Evolutionary conservation across 108 stramenopile species (phyloP).

Genomic region (Pseudonitzschia multistriata): DNA sequence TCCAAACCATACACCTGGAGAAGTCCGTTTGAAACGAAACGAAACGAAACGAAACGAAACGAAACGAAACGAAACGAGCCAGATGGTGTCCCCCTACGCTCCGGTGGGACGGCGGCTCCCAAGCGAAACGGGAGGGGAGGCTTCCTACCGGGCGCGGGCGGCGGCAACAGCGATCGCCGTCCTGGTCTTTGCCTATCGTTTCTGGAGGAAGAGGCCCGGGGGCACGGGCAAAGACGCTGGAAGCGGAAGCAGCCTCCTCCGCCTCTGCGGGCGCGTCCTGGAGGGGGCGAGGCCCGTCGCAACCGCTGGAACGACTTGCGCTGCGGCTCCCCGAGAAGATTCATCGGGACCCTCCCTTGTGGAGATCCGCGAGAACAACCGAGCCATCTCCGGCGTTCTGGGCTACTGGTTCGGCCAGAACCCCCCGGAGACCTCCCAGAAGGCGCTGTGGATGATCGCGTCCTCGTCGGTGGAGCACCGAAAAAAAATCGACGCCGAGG

Average conservation of each 20-base stretch:
- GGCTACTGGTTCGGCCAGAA: slow-evolving; percentile 80
- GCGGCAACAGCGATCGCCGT: slow-evolving; percentile 1
- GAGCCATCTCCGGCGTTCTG: slow-evolving; percentile 54
- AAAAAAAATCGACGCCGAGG: slow-evolving; percentile 56
- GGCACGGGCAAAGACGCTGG: not conserved
- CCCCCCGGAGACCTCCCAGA: slow-evolving; percentile 66
- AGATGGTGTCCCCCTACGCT: not conserved
- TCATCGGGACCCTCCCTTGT: too few species aligned
- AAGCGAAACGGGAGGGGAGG: not conserved
- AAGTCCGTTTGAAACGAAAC: too few species aligned
- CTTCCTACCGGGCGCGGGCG: too few species aligned
- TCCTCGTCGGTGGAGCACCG: slow-evolving; percentile 52
- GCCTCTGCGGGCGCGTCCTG: not conserved
- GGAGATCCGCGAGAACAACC: slow-evolving; percentile 33
- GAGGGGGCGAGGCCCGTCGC: too few species aligned
- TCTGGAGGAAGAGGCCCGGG: not conserved
- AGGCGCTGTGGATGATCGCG: slow-evolving; percentile 87
- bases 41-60: too few species aligned
- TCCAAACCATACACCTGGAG: too few species aligned
- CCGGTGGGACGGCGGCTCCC: not conserved
- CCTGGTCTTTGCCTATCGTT: not conserved
- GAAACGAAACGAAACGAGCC: too few species aligned
- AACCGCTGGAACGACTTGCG: not conserved
- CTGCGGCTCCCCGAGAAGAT: not conserved
- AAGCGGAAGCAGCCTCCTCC: not conserved